These are phyloP conservation scores for Fusarium nygamai DNA, from an alignment of 2,329 filamentous ascomycete species.

Conservation along the genomic window DNA sequence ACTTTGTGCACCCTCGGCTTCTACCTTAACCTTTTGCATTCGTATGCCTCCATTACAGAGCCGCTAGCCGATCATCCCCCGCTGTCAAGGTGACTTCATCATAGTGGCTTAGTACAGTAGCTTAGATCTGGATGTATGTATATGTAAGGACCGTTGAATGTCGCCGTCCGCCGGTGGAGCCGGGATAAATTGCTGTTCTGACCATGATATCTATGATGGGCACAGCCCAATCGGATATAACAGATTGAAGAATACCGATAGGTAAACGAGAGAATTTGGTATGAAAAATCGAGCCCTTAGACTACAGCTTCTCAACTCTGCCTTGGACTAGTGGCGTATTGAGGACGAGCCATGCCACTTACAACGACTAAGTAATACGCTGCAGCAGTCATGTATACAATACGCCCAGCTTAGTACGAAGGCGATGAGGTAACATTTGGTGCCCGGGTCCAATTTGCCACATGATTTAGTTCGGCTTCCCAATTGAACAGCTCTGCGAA, in stretches of 20 bases:
- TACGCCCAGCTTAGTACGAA: not conserved
- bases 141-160: slow-evolving; percentile 4
- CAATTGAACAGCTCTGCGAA: not conserved
- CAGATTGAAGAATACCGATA: not conserved
- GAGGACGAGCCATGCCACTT: not conserved
- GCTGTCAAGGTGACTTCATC: slow-evolving; percentile 35
- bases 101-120: slow-evolving; percentile 32
- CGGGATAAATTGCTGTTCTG: slow-evolving; percentile 2
- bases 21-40: not conserved
- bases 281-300: not conserved
- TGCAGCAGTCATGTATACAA: not conserved
- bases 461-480: not conserved
- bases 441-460: not conserved
- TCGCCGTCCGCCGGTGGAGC: not conserved
- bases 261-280: not conserved
- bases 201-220: not conserved
- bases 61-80: slow-evolving; percentile 20
- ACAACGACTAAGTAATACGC: not conserved
- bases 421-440: not conserved
- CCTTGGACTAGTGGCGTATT: not conserved
- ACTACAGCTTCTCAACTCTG: not conserved
- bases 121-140: not conserved
- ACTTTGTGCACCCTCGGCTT: slow-evolving; percentile 14
- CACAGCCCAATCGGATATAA: not conserved
- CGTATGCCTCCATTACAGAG: slow-evolving; percentile 14